These are phyloP conservation scores for Rhodotorula sp. DNA, from an alignment of 1,284 basidiomycete species.

Conservation along the genomic window DNA sequence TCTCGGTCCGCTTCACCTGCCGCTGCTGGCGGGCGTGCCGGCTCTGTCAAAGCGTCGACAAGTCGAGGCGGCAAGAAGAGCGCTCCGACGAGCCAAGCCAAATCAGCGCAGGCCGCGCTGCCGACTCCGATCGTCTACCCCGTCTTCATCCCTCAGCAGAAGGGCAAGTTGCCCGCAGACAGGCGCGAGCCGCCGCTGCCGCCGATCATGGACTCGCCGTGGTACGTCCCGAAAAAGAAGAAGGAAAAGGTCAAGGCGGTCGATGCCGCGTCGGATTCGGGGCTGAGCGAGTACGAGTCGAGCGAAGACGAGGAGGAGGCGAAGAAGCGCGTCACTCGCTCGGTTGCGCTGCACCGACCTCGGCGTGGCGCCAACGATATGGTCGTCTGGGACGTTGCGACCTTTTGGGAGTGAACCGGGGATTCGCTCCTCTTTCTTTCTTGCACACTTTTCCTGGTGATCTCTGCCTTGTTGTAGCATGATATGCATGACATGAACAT, in stretches of 20 bases:
- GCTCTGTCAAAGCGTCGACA: neutral
- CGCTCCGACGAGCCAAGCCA: neutral
- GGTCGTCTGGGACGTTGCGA: slow-evolving; percentile 2
- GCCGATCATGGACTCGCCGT: slow-evolving; percentile 24
- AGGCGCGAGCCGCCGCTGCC: slow-evolving; percentile 17
- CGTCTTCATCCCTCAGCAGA: slow-evolving; percentile 8
- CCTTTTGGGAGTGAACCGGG: neutral
- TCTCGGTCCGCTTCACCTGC: slow-evolving; percentile 4
- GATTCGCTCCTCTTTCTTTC: too few species aligned
- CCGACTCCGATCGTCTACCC: neutral
- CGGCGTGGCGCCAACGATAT: slow-evolving; percentile 14
- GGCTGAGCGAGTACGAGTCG: neutral
- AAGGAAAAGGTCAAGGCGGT: slow-evolving; percentile 1
- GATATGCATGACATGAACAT: neutral
- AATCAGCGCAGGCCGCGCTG: neutral
- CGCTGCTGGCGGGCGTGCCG: too few species aligned
- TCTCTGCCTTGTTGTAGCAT: neutral
- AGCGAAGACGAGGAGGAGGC: slow-evolving; percentile 15
- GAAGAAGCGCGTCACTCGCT: slow-evolving; percentile 1
- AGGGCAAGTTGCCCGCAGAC: slow-evolving; percentile 8
- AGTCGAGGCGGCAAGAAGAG: neutral
- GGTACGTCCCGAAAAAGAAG: slow-evolving; percentile 26
- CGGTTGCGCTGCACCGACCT: slow-evolving; percentile 16
- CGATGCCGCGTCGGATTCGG: neutral
- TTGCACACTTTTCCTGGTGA: neutral